Conservation (phyloP, 345 rosid species). For the Syzygium aromaticum region DNA sequence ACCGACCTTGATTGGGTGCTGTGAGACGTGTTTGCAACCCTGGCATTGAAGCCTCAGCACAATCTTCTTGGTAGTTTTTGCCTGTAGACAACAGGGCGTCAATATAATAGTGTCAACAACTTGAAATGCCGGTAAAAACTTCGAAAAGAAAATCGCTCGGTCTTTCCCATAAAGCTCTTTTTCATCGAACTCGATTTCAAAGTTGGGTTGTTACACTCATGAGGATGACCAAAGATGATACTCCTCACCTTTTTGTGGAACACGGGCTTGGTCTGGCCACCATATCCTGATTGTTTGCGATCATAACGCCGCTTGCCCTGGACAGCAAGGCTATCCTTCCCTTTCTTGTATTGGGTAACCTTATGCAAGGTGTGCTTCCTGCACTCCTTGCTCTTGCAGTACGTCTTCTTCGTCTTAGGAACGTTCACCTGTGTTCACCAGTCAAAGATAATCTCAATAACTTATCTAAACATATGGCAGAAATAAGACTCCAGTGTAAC, state of each 20-base stretch:
- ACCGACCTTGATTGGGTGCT: conserved; percentile 56
- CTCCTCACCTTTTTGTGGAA: conserved; percentile 69
- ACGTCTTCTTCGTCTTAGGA: conserved; percentile 81
- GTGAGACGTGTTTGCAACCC: conserved; percentile 73
- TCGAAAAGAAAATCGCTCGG: background rate
- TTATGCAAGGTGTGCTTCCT: conserved; percentile 75
- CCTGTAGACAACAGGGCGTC: conserved; percentile 15
- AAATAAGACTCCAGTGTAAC: background rate
- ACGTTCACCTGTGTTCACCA: conserved; percentile 50
- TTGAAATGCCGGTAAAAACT: background rate
- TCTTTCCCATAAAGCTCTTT: background rate
- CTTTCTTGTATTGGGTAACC: conserved; percentile 80
- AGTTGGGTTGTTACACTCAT: background rate
- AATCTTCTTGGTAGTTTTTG: conserved; percentile 85
- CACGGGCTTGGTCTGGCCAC: conserved; percentile 84
- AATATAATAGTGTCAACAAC: background rate
- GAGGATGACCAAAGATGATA: background rate
- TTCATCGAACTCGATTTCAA: background rate
- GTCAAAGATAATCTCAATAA: background rate
- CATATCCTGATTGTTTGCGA: conserved; percentile 77
- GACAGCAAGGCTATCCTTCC: conserved; percentile 79
- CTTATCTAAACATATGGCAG: background rate
- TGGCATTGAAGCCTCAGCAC: conserved; percentile 81
- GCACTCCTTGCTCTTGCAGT: conserved; percentile 77
- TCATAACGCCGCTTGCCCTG: conserved; percentile 82